Conservation (phyloP, 805 yeast genomes). For the Yamadazyma endophytica region DNA sequence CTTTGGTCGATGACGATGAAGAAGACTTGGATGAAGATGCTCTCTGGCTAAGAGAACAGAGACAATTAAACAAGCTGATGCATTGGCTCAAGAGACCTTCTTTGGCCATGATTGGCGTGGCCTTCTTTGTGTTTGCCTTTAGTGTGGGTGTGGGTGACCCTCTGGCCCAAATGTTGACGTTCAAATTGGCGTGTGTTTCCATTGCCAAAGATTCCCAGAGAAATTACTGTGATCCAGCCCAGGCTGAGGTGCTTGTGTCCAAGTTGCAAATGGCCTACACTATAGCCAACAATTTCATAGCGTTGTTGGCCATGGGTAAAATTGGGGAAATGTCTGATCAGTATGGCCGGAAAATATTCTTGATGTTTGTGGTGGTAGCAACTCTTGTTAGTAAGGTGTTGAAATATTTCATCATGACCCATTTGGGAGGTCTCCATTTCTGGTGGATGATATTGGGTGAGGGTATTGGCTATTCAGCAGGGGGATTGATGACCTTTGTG, state of each 20-base stretch:
- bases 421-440: conserved; percentile 26
- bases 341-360: conserved; percentile 30
- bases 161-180: conserved; percentile 34
- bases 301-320: conserved; percentile 55
- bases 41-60: conserved; percentile 48
- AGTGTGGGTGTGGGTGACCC: conserved; percentile 36
- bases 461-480: conserved; percentile 50
- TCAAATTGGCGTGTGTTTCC: conserved; percentile 26
- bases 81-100: conserved; percentile 60
- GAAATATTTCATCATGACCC: conserved; percentile 21
- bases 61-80: conserved; percentile 36
- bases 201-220: conserved; percentile 10
- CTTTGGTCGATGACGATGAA: conserved; percentile 28
- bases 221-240: conserved; percentile 24
- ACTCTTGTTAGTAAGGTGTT: conserved; percentile 18
- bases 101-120: conserved; percentile 42
- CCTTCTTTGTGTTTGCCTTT: conserved; percentile 40
- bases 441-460: conserved; percentile 39
- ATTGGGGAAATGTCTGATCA: conserved; percentile 35
- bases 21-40: conserved; percentile 37
- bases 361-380: conserved; percentile 15
- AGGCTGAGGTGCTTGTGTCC: conserved; percentile 41
- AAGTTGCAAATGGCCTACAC: conserved; percentile 43
- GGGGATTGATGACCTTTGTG: conserved; percentile 55
- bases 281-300: conserved; percentile 40